Evolutionary conservation across 2,329 filamentous ascomycete species (phyloP), one percentile per base, ranked within the genome.

Genomic region (Hypoxylon sp.): DNA sequence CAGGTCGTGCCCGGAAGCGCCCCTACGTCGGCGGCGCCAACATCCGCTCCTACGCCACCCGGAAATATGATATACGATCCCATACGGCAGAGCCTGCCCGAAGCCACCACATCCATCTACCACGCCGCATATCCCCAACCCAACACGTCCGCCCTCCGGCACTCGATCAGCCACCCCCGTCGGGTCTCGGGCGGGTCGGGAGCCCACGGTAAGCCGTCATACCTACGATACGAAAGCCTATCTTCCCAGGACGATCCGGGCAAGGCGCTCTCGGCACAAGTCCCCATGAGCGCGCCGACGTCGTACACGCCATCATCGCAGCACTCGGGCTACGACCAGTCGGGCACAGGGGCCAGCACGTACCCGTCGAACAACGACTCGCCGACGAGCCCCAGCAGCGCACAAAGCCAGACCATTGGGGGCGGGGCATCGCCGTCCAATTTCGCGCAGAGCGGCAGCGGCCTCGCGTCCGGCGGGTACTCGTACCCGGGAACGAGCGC

Each of bases 61-160:
- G 84, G 85, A 1, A 87, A 85, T 67, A 86, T 87, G 83, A 81
- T 85, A 2, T 88, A 87, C 59, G 86, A 88, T 57, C 84, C 86
- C 0, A 86, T 87, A 59, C 80, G 86, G 2, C 84, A 85, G 65
- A 85, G 81, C 59, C 74, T 85, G 0, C 84, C 84, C 0, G 85
- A 86, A 2, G 72, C 78, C 1, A 75, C 78, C 2, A 73, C 77
- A 1, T 74, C 77, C 24, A 83, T 86, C 71, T 84, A 82, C 51
- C 80, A 84, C 0, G 77, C 83, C 0, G 74, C 81, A 0, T 83
- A 85, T 54, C 80, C 82, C 1, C 83, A 85, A 58, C 78, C 81
- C 0, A 81, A 79, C 44, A 77, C 81, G 0, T 84, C 84, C 1
- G 80, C 83, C 5, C 70, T 84, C 19, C 78, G 82, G 1, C 79